Evolutionary conservation across 2,329 filamentous ascomycete species (phyloP), one percentile per base, ranked within the genome.

Genomic region (Trichoderma atroviride): DNA sequence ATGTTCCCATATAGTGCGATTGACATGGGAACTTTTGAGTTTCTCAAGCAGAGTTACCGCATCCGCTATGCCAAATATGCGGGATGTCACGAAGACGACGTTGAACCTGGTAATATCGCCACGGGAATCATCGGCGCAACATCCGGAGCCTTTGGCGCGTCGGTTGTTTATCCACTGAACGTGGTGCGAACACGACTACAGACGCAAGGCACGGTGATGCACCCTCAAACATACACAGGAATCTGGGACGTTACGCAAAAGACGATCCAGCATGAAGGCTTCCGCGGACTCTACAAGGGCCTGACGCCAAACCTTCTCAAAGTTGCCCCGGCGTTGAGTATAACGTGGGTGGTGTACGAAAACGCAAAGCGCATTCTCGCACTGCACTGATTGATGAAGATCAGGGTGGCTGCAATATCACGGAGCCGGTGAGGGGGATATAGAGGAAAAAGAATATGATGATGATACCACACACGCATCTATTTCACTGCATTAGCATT

Each of bases 1-100:
- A 97, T 98, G 89, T 99, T 99, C 76, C 96, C 96, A 0, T 99
- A 98, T 79, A 95, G 94, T 53, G 96, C 96, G 61, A 96, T 99
- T 77, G 96, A 99, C 78, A 91, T 99, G 76, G 93, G 93, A 73
- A 97, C 93, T 0, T 99, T 98, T 76, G 96, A 99, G 81, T 89
- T 96, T 70, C 86, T 97, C 71, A 99, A 99, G 81, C 88, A 87
- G 59, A 85, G 85, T 9, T 89, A 96, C 72, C 87, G 91, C 40
- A 82, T 82, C 4, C 90, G 90, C 72, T 92, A 93, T 76, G 92
- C 93, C 14, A 89, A 87, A 69, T 81, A 85, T 40, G 81, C 87
- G 11, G 88, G 90, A 55, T 89, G 92, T 73, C 90, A 93, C 75
- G 92, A 97, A 78, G 93, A 97, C 73, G 93, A 97, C 74, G 90